These are phyloP conservation scores for Avicennia marina DNA, from an alignment of 257 asterid genomes.

Conservation along the genomic window DNA sequence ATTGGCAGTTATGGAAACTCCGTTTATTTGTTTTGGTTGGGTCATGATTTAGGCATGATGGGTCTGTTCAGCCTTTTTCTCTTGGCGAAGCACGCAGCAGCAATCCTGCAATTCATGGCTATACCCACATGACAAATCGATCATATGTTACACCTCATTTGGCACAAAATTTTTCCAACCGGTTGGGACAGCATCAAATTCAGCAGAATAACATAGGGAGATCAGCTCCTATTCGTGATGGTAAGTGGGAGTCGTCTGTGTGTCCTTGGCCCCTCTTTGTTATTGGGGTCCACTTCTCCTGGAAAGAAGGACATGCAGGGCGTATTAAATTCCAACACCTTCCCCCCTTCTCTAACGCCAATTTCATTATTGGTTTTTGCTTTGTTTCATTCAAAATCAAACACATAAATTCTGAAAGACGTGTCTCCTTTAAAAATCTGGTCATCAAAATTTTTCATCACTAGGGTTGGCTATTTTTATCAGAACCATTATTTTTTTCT, in stretches of 20 bases:
- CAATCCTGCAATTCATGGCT: conserved; percentile 49
- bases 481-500: too few species aligned
- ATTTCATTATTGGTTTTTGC: too few species aligned
- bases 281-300: background rate
- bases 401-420: too few species aligned
- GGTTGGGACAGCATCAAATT: conserved; percentile 54
- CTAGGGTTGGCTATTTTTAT: too few species aligned
- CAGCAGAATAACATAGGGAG: conserved; percentile 66
- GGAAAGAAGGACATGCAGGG: background rate
- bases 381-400: too few species aligned
- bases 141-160: conserved; percentile 56
- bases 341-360: background rate
- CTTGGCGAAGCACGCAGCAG: conserved; percentile 44
- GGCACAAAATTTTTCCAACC: conserved; percentile 62
- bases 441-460: too few species aligned
- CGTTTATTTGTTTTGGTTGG: conserved; percentile 3
- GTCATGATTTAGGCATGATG: conserved; percentile 52
- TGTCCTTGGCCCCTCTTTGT: conserved; percentile 5
- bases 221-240: conserved; percentile 52
- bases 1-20: background rate
- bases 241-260: conserved; percentile 21
- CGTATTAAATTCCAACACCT: background rate
- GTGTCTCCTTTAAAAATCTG: too few species aligned
- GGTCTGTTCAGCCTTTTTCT: background rate
- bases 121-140: conserved; percentile 40